phyloP scores from a whole-genome alignment of 73 alveolate genomes.

The Blepharisma stoltei region DNA sequence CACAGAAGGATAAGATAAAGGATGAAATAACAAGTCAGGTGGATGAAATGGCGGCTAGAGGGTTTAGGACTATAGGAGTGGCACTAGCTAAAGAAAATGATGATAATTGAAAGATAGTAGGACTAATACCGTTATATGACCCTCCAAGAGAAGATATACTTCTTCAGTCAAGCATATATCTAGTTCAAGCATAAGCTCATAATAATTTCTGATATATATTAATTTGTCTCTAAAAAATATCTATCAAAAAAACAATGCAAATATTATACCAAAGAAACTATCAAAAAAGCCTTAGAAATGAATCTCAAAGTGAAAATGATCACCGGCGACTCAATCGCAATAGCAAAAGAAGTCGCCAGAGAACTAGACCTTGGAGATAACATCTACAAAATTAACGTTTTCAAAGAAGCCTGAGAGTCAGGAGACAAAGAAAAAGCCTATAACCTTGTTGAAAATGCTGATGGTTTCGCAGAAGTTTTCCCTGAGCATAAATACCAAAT shows the following conservation, averaged over 20 bases:
- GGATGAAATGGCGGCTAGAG: background rate
- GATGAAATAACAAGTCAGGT: background rate
- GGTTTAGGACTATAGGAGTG: constrained; percentile 16
- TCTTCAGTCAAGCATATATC: no score
- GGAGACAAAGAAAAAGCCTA: background rate
- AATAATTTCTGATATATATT: no score
- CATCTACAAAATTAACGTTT: background rate
- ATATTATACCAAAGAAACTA: background rate
- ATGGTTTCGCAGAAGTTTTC: constrained; percentile 26
- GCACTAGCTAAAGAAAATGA: background rate
- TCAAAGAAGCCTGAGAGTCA: background rate
- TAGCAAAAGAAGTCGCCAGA: background rate
- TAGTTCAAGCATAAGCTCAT: no score
- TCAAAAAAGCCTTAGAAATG: background rate
- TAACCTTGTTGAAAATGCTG: background rate
- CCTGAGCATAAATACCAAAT: constrained; percentile 26
- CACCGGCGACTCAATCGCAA: constrained; percentile 18
- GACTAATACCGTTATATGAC: constrained; percentile 27
- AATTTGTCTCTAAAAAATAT: no score
- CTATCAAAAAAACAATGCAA: no score
- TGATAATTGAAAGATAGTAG: constrained; percentile 19
- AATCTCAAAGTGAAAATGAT: background rate
- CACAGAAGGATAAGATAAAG: no score
- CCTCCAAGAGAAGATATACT: constrained; percentile 38
- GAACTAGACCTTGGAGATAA: background rate